Base-by-base conservation (phyloP, 23 red algal genomes). In the Pyropia yezoensis region DNA sequence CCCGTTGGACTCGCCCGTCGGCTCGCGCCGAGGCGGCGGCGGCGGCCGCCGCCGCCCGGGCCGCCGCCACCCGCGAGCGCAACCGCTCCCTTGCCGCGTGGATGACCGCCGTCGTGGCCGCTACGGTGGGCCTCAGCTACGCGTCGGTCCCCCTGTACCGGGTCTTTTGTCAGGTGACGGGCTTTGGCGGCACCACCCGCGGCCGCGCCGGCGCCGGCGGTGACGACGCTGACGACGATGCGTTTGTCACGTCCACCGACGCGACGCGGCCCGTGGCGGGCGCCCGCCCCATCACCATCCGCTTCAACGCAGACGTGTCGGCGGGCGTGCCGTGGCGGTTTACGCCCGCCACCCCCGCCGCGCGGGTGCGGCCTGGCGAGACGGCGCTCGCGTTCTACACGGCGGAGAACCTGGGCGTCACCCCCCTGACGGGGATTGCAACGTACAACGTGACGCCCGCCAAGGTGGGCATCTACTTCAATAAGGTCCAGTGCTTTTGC, bases 401-500 rank as follows among this genome's bases (percentile, higher is more conserved):
- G 32, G 94, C 94, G n/a, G 71, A 83, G 62, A 98, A 90, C 50
- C 47, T 75, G n/a, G 61, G 86, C 16, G 18, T 73, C 26, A 74
- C 91, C 51, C 75, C 80, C 16, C 66, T 98, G 14, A 83, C 73
- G 13, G 94, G 94, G 23, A 88, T 98, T 5, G 85, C 85, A 7
- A 98, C 94, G 11, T 98, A 98, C 75, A 98, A 98, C 69, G 86
- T 98, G 18, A 77, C 78, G 13, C 94, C 94, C 3, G 78, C 85
- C 16, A 98, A 98, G 70, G 94, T 86, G 14, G 94, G 83, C 21
- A 70, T 90, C 19, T 98, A 98, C 56, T 98, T 98, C 59, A 98
- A 98, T 75, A 98, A 98, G 63, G 85, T 98, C 19, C 94, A 98
- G 71, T 98, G 94, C 30, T 98, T 98, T 75, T 98, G 94, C 62